Percentiles rank a stretch among this genome's conserved stretches.
These are phyloP conservation scores for Platanthera guangdongensis DNA, from an alignment of 106 monocot species.

Conservation along the genomic window DNA sequence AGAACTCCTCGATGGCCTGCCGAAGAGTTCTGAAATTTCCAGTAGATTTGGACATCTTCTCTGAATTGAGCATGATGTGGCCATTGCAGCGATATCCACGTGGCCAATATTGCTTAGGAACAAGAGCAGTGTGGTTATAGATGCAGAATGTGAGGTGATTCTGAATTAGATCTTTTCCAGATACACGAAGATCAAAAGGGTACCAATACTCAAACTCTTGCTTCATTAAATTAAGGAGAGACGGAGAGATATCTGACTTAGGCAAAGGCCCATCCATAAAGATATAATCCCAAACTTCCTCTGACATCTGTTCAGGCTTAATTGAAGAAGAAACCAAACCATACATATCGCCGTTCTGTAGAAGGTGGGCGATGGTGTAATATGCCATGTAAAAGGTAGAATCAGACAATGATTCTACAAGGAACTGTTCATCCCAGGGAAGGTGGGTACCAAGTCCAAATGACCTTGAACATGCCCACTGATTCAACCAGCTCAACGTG, in stretches of 20 bases:
- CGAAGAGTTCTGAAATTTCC: slow-evolving; percentile 81
- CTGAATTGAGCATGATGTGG: slow-evolving; percentile 93
- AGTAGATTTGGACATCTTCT: slow-evolving; percentile 96
- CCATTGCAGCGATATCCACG: slow-evolving; percentile 88
- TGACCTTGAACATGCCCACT: slow-evolving; percentile 97
- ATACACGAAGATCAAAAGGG: slow-evolving; percentile 88
- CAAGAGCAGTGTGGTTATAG: slow-evolving; percentile 74
- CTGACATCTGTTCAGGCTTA: slow-evolving; percentile 76
- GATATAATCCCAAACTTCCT: slow-evolving; percentile 81
- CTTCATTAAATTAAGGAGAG: slow-evolving; percentile 65
- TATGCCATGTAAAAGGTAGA: slow-evolving; percentile 95
- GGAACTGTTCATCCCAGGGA: slow-evolving; percentile 90
- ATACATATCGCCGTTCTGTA: slow-evolving; percentile 81
- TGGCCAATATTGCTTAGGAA: slow-evolving; percentile 74
- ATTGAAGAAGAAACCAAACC: slow-evolving; percentile 41
- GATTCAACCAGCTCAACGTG: slow-evolving; percentile 87
- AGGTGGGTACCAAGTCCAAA: slow-evolving; percentile 91
- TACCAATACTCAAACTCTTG: slow-evolving; percentile 97
- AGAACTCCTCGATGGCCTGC: slow-evolving; percentile 76
- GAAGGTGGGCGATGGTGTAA: slow-evolving; percentile 76
- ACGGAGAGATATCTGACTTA: slow-evolving; percentile 31
- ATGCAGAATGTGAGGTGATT: slow-evolving; percentile 92
- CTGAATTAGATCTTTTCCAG: slow-evolving; percentile 87
- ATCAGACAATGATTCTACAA: slow-evolving; percentile 93
- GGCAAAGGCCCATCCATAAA: slow-evolving; percentile 49